These are phyloP conservation scores for Crepidotus variabilis DNA, from an alignment of 768 basidiomycete genomes.

Conservation along the genomic window DNA sequence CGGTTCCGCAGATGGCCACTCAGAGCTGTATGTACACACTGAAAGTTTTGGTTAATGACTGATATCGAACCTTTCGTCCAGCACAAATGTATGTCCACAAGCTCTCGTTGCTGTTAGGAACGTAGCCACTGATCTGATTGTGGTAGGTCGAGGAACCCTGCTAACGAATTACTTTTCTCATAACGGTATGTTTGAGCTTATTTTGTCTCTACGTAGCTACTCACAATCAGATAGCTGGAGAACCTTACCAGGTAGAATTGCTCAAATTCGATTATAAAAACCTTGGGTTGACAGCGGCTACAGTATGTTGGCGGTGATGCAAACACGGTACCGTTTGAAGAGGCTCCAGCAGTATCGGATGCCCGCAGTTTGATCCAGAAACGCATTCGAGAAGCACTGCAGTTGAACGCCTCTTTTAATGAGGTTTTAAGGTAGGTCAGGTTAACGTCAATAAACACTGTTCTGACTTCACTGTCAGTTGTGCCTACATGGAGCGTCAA, in stretches of 20 bases:
- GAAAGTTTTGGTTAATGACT: neutral
- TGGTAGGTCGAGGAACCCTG: conserved; percentile 60
- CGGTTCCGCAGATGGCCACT: conserved; percentile 72
- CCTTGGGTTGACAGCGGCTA: neutral
- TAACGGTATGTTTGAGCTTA: conserved; percentile 54
- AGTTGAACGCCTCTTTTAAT: conserved; percentile 48
- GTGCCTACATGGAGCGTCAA: conserved; percentile 83
- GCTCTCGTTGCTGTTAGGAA: no score
- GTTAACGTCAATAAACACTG: neutral
- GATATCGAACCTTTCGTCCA: conserved; percentile 22
- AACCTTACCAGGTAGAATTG: conserved; percentile 63
- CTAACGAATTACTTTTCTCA: conserved; percentile 85
- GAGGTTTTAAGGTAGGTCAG: conserved; percentile 58
- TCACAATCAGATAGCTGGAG: conserved; percentile 49
- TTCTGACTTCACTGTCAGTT: conserved; percentile 32
- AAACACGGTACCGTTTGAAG: conserved; percentile 63
- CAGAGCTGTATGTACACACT: conserved; percentile 45
- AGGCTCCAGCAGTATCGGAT: conserved; percentile 56
- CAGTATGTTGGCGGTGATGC: conserved; percentile 79
- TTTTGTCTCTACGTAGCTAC: neutral
- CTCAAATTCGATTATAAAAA: neutral
- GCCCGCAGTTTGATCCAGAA: conserved; percentile 58
- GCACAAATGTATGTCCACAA: conserved; percentile 57
- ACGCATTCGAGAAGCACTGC: conserved; percentile 48
- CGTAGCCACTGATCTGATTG: no score